Conservation (phyloP, 2,329 filamentous ascomycete genomes). For the Aspergillus ochraceoroseus region DNA sequence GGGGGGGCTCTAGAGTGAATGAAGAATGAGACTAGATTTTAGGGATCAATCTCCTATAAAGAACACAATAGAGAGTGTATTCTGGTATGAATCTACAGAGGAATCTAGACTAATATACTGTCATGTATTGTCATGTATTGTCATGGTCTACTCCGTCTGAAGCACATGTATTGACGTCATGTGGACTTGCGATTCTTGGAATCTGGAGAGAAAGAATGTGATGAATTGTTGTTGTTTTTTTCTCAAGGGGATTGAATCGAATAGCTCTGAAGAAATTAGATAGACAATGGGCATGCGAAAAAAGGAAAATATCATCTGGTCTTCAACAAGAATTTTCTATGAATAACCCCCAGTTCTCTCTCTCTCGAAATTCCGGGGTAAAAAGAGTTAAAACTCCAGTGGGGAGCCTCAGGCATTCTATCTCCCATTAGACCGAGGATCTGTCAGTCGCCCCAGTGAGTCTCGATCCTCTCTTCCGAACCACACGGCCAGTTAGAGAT, state of each 20-base stretch:
- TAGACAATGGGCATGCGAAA: too few relatives aligned
- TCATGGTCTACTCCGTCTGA: conserved; percentile 2
- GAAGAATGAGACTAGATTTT: too few relatives aligned
- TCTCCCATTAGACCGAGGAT: conserved; percentile 40
- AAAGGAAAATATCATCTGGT: too few relatives aligned
- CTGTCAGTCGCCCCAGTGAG: conserved; percentile 16
- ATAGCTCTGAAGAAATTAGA: too few relatives aligned
- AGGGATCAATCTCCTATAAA: too few relatives aligned
- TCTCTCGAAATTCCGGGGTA: neutral
- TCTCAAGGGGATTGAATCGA: too few relatives aligned
- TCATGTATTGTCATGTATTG: conserved; percentile 20
- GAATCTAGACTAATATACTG: too few relatives aligned
- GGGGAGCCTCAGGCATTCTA: conserved; percentile 12
- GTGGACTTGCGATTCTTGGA: neutral
- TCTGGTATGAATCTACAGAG: neutral
- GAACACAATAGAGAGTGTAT: too few relatives aligned
- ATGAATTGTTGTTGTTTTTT: too few relatives aligned
- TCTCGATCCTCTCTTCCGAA: conserved; percentile 39
- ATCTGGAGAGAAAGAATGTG: neutral
- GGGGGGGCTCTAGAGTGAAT: too few relatives aligned
- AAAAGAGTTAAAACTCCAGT: conserved; percentile 3
- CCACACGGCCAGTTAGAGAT: conserved; percentile 26
- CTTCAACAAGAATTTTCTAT: too few relatives aligned
- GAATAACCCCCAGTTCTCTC: too few relatives aligned
- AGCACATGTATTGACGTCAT: conserved; percentile 20